Evolutionary conservation across 2,329 filamentous ascomycete genomes (phyloP).

Genomic region (Chrysosporium keratinophilum): DNA sequence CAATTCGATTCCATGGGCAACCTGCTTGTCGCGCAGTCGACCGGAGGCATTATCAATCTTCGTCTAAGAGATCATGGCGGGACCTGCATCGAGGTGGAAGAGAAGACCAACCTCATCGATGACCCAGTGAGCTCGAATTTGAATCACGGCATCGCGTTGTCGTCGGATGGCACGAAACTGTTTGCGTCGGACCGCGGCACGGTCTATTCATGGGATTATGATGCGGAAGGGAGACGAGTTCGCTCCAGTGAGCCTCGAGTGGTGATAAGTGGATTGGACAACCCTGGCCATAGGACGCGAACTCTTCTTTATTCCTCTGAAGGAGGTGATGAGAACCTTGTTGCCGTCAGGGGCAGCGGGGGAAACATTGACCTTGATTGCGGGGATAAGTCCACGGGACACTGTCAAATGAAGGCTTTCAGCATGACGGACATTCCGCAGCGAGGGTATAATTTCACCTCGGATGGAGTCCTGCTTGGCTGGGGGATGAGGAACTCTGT

Average conservation of each 20-base stretch:
- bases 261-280: slow-evolving; percentile 53
- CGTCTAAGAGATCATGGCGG: slow-evolving; percentile 28
- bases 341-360: slow-evolving; percentile 56
- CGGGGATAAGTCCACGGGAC: slow-evolving; percentile 43
- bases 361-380: slow-evolving; percentile 52
- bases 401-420: slow-evolving; percentile 58
- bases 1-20: slow-evolving; percentile 40
- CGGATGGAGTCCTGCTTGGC: slow-evolving; percentile 42
- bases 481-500: slow-evolving; percentile 67
- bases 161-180: slow-evolving; percentile 40
- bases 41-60: slow-evolving; percentile 30
- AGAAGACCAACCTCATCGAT: slow-evolving; percentile 6
- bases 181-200: slow-evolving; percentile 47
- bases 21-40: slow-evolving; percentile 40
- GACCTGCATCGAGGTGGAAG: slow-evolving; percentile 7
- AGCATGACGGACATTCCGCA: slow-evolving; percentile 38
- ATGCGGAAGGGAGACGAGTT: slow-evolving; percentile 39
- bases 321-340: slow-evolving; percentile 46
- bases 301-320: slow-evolving; percentile 54
- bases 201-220: slow-evolving; percentile 58
- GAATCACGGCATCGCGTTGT: slow-evolving; percentile 45
- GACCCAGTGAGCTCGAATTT: slow-evolving; percentile 13
- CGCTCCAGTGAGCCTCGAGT: slow-evolving; percentile 40
- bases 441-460: slow-evolving; percentile 40
- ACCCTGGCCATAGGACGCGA: slow-evolving; percentile 53